Evolutionary conservation across 768 basidiomycete species (phyloP), one percentile per base, ranked within the genome.

Genomic region (Kwoniella shandongensis): DNA sequence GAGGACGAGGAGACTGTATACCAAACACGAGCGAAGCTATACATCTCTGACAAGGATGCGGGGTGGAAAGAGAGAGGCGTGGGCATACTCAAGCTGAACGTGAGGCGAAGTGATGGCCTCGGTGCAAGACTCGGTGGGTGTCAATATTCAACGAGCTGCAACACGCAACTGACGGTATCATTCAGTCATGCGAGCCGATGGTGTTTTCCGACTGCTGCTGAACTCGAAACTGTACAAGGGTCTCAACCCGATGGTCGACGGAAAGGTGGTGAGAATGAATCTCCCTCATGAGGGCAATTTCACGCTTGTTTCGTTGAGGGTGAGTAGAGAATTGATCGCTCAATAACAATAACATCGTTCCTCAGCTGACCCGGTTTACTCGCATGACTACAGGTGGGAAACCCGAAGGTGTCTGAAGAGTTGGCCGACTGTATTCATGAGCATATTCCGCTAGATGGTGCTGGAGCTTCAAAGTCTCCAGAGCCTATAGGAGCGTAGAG

Each of bases 141-240:
- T n/a, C n/a, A n/a, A n/a, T n/a, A n/a, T n/a, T n/a, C n/a, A n/a
- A n/a, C n/a, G n/a, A n/a, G n/a, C n/a, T n/a, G n/a, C n/a, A n/a
- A n/a, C n/a, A n/a, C n/a, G n/a, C n/a, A 15, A 20, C 38, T 44
- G 47, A 44, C 35, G 5, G 2, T 18, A 25, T 13, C 0, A 35
- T 2, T 27, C 62, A 79, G 78, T 79, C 23, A 79, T 79, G 78
- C 65, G 78, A 15, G 76, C 78, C 8, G 78, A 79, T 45, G 78
- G 77, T 20, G 77, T 78, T 23, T 59, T 77, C n/a, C 72, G 78
- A 2, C 58, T 78, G 17, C 73, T 79, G 48, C 61, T 79, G 45
- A 79, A 79, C 56, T 72, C 74, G 10, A 63, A 70, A 13, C 65
- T 79, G 25, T 78, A 77, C 58, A 61, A 66, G 18, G 75, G 75